A percentile compares a stretch with the other conserved stretches of the same genome.
Conservation (phyloP, 257 asterid species). For the Rhazya stricta region DNA sequence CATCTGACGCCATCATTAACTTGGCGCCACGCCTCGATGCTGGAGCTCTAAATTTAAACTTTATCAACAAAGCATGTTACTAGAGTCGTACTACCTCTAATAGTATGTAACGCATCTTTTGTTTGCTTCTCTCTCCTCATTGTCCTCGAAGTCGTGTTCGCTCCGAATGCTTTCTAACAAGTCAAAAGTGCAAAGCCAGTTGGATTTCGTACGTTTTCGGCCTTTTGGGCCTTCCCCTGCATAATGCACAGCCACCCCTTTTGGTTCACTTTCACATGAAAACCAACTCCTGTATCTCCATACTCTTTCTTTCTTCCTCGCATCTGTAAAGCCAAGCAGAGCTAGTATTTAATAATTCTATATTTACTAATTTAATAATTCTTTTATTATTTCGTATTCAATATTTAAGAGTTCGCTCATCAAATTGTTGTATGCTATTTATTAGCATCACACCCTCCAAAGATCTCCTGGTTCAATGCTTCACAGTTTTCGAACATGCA, state of each 20-base stretch:
- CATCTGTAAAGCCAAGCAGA: too few species aligned
- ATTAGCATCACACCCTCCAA: too few species aligned
- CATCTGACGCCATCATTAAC: constrained; percentile 36
- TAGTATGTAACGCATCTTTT: not conserved
- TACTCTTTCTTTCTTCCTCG: too few species aligned
- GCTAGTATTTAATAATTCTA: too few species aligned
- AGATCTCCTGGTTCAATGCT: too few species aligned
- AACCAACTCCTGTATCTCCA: too few species aligned
- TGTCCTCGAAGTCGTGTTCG: not conserved
- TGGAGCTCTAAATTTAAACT: constrained; percentile 18
- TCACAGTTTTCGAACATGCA: too few species aligned
- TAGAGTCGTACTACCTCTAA: too few species aligned
- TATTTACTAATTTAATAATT: too few species aligned
- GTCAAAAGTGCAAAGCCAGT: constrained; percentile 21
- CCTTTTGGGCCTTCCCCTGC: not conserved
- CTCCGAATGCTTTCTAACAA: not conserved
- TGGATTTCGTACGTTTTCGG: constrained; percentile 11
- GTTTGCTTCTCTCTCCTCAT: not conserved
- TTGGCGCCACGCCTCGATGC: constrained; percentile 55
- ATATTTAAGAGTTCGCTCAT: too few species aligned
- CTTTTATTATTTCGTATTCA: too few species aligned
- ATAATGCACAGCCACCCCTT: not conserved
- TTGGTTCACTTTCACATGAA: not conserved
- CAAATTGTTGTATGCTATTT: too few species aligned
- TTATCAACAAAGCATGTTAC: not conserved